These are phyloP conservation scores for Parasitella parasitica DNA, from an alignment of 371 early-diverging fungal genomes.

Conservation along the genomic window DNA sequence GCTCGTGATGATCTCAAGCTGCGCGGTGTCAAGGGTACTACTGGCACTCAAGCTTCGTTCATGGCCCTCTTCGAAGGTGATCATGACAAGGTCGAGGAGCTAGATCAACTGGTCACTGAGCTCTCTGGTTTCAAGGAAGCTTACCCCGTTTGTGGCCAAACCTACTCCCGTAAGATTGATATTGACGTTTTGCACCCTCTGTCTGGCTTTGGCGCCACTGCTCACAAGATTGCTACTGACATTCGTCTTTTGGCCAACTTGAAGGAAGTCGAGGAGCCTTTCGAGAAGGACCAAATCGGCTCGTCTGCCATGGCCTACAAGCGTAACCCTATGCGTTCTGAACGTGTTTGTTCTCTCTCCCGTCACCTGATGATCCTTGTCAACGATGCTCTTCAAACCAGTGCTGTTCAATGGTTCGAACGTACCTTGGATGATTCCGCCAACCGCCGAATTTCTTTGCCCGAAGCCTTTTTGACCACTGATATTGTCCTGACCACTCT, in stretches of 20 bases:
- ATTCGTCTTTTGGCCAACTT: slow-evolving; percentile 93
- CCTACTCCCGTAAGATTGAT: slow-evolving; percentile 97
- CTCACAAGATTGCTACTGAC: slow-evolving; percentile 97
- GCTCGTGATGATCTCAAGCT: slow-evolving; percentile 87
- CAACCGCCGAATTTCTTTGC: slow-evolving; percentile 94
- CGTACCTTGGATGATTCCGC: slow-evolving; percentile 96
- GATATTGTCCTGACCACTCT: slow-evolving; percentile 92
- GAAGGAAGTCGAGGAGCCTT: slow-evolving; percentile 98
- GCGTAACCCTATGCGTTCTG: slow-evolving; percentile 98
- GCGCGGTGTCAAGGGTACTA: slow-evolving; percentile 98
- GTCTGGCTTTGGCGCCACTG: slow-evolving; percentile 92
- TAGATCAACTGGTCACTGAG: slow-evolving; percentile 90
- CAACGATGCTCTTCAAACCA: slow-evolving; percentile 86
- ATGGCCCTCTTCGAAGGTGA: slow-evolving; percentile 93
- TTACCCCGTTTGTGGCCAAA: slow-evolving; percentile 96
- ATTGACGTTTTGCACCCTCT: slow-evolving; percentile 87
- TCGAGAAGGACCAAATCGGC: slow-evolving; percentile 98
- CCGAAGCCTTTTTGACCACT: slow-evolving; percentile 96
- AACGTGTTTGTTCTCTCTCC: slow-evolving; percentile 94
- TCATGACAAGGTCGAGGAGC: slow-evolving; percentile 89
- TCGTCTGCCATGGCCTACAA: slow-evolving; percentile 99
- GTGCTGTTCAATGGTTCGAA: slow-evolving; percentile 95
- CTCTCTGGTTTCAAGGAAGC: slow-evolving; percentile 82
- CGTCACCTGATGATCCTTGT: slow-evolving; percentile 94
- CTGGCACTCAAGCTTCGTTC: slow-evolving; percentile 98